Evolutionary conservation across 192 early-diverging fungal genomes (phyloP), one percentile per base, ranked within the genome.

Genomic region (Entomortierella lignicola): DNA sequence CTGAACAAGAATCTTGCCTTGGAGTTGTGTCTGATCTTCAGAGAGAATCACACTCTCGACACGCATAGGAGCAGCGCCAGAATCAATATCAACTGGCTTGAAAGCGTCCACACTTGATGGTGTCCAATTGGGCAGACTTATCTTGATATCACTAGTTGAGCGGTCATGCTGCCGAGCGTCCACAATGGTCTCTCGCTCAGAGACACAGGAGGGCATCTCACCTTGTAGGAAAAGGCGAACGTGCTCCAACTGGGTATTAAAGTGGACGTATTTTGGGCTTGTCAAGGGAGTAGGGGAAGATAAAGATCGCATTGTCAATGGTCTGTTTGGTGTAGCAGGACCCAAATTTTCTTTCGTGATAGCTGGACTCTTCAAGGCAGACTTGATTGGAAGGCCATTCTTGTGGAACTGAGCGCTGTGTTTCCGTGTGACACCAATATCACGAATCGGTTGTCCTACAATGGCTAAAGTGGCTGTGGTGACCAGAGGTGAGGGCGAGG

Each of bases 1-100:
- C 69, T 90, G 87, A 5, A 96, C 94, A 55, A 92, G 84, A 50
- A 96, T 82, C 25, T 86, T 87, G 54, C 92, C 94, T 37, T 84
- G 68, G 21, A 95, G 77, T 17, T 79, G 57, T 4, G 86, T 60
- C 67, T 89, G 86, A 64, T 85, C 85, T 62, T 85, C 80, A 0
- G 80, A 83, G 10, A 85, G 54, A 51, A 80, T 66, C 1, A 91
- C 69, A 18, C 68, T 81, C 72, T 94, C 91, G 20, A 95, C 68
- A 11, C 66, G 60, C 55, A 77, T n/a, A 1, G 74, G 74, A 3
- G 56, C 43, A 25, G 37, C 44, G 15, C 66, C 64, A 4, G 72
- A 60, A 41, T 63, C 62, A 1, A 64, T 63, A 15, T 85, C 77
- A 8, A 91, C 87, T 20, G 85, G 77, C 34, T 71, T 56, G 43